Conservation (phyloP, 148 eudicot genomes). For the Chenopodium suecicum region DNA sequence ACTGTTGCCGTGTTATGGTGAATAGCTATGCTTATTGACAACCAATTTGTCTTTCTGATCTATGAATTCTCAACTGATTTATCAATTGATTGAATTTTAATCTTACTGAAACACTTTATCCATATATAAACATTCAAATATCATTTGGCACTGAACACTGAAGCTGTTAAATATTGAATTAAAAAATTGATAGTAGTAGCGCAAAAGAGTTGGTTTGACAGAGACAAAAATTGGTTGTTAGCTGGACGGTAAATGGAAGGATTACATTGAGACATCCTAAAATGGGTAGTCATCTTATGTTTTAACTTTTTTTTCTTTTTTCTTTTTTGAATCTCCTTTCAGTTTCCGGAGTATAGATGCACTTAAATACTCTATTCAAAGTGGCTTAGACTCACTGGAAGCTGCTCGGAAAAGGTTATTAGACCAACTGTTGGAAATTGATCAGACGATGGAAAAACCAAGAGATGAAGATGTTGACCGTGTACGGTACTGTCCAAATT, state of each 20-base stretch:
- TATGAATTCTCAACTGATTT: not conserved
- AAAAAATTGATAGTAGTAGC: not conserved
- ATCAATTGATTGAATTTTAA: not conserved
- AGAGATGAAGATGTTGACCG: slow-evolving; percentile 73
- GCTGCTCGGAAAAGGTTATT: slow-evolving; percentile 59
- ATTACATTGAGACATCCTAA: not conserved
- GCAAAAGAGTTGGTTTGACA: not conserved
- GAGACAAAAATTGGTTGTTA: not conserved
- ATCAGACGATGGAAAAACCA: slow-evolving; percentile 75
- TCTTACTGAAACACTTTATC: not conserved
- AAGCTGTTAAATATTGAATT: not conserved
- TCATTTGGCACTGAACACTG: not conserved
- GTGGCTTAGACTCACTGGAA: slow-evolving; percentile 74
- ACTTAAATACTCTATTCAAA: slow-evolving; percentile 68
- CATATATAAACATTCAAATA: not conserved
- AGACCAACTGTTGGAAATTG: slow-evolving; percentile 66
- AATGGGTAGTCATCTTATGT: not conserved
- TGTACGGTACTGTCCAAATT: slow-evolving; percentile 79
- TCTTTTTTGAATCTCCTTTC: slow-evolving; percentile 20
- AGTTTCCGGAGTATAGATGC: slow-evolving; percentile 68
- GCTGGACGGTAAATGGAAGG: not conserved
- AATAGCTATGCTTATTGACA: not conserved
- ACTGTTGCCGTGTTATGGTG: not conserved
- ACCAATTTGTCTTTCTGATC: slow-evolving; percentile 4
- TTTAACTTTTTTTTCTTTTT: not conserved